Conservation (phyloP, 192 early-diverging fungal genomes). For the Phycomyces blakesleeanus region DNA sequence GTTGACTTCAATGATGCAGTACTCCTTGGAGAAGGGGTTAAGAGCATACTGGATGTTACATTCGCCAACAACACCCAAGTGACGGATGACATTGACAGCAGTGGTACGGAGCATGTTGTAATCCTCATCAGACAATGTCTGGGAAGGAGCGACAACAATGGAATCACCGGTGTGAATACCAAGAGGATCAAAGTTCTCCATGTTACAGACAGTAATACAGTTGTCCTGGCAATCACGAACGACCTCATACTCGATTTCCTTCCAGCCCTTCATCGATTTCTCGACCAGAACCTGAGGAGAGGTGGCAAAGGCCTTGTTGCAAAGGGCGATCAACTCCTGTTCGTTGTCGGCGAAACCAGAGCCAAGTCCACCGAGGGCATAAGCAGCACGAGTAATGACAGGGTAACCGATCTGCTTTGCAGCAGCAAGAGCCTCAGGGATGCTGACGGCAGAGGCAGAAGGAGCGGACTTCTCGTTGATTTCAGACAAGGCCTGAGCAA, state of each 20-base stretch:
- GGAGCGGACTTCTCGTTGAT: slow-evolving; percentile 92
- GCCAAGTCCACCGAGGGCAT: slow-evolving; percentile 92
- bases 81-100: slow-evolving; percentile 95
- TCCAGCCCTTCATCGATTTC: slow-evolving; percentile 99
- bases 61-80: slow-evolving; percentile 97
- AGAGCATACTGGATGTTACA: slow-evolving; percentile 99
- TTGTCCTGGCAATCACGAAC: slow-evolving; percentile 93
- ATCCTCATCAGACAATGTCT: slow-evolving; percentile 95
- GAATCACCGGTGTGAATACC: slow-evolving; percentile 99
- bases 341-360: slow-evolving; percentile 95
- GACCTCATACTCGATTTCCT: slow-evolving; percentile 99
- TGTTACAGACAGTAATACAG: slow-evolving; percentile 99
- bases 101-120: slow-evolving; percentile 98
- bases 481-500: slow-evolving; percentile 81
- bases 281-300: slow-evolving; percentile 93
- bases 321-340: slow-evolving; percentile 74
- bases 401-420: slow-evolving; percentile 91
- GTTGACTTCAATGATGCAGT: slow-evolving; percentile 98
- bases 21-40: slow-evolving; percentile 91
- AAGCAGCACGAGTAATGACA: slow-evolving; percentile 94
- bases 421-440: slow-evolving; percentile 84
- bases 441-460: slow-evolving; percentile 73
- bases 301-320: slow-evolving; percentile 83
- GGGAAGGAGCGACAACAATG: slow-evolving; percentile 96
- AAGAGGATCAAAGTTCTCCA: slow-evolving; percentile 99